Conservation (phyloP, 495 filamentous ascomycete genomes). For the Trichoderma reesei region DNA sequence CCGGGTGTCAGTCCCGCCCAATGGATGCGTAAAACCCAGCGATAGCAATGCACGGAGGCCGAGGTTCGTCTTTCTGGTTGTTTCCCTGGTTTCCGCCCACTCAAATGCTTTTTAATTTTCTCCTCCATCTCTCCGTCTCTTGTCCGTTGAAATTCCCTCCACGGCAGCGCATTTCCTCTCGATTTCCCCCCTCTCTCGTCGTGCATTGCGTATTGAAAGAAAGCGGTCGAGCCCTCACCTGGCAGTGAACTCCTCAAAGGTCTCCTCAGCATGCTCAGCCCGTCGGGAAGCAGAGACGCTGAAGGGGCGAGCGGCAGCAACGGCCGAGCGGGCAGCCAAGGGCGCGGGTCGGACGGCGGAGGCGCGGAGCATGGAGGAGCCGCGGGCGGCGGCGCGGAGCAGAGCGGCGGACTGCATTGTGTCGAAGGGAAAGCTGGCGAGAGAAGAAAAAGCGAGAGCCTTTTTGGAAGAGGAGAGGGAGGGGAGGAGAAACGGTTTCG, state of each 20-base stretch:
- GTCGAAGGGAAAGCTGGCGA: background rate
- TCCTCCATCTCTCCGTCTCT: background rate
- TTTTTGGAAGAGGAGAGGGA: constrained; percentile 14
- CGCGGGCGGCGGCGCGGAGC: constrained; percentile 61
- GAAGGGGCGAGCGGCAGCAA: constrained; percentile 51
- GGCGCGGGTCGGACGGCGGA: constrained; percentile 48
- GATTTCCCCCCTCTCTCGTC: background rate
- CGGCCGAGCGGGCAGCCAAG: constrained; percentile 28
- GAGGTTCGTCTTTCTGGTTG: background rate
- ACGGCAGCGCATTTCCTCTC: background rate
- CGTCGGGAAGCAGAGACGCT: constrained; percentile 53
- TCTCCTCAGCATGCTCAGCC: constrained; percentile 70
- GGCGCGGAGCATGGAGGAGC: constrained; percentile 53
- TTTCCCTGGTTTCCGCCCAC: no score
- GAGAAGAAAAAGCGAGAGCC: constrained; percentile 5
- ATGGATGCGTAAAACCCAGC: constrained; percentile 12
- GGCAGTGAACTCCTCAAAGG: constrained; percentile 96
- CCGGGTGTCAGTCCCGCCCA: no score
- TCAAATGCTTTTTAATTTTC: background rate
- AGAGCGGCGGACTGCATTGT: constrained; percentile 58
- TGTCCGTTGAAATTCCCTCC: constrained; percentile 5
- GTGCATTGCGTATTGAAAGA: background rate
- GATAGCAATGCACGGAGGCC: background rate
- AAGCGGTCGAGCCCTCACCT: constrained; percentile 55
- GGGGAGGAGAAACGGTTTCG: constrained; percentile 9